Percentiles rank a stretch among this genome's conserved stretches.
Conservation (phyloP, 208 protist species). For the Naegleria lovaniensis region DNA sequence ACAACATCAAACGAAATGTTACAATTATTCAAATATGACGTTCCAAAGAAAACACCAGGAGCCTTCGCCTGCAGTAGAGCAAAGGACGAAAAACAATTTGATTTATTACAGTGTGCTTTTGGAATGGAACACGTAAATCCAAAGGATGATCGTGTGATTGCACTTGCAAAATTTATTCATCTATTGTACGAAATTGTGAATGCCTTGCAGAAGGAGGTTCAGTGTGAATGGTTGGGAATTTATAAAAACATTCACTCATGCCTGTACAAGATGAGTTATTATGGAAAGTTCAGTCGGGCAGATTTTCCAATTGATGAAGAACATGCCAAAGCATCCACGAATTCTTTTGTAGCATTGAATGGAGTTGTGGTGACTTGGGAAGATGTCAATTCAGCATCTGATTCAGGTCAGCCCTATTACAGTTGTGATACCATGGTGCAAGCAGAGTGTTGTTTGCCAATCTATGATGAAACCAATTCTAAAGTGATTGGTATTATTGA, state of each 20-base stretch:
- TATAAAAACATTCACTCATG: neutral
- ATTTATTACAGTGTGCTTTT: neutral
- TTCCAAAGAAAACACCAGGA: neutral
- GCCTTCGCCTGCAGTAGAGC: neutral
- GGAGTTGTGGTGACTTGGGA: neutral
- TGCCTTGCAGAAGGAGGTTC: neutral
- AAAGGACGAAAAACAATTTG: neutral
- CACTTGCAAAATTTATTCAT: neutral
- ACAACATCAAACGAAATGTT: too few relatives aligned
- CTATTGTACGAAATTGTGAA: neutral
- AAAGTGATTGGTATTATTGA: neutral
- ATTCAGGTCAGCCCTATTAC: slow-evolving; percentile 2
- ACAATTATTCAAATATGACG: neutral
- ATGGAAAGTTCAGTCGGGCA: neutral
- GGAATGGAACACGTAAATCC: neutral
- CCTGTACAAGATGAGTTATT: neutral
- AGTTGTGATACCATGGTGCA: neutral
- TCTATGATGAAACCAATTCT: neutral
- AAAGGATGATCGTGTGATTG: neutral
- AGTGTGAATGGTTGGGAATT: neutral
- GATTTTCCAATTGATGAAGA: slow-evolving; percentile 11
- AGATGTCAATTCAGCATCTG: neutral
- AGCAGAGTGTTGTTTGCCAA: neutral
- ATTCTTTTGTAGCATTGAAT: slow-evolving; percentile 3
- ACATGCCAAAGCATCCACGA: neutral